phyloP scores from a whole-genome alignment of 306 rosid species.

The Benincasa hispida region DNA sequence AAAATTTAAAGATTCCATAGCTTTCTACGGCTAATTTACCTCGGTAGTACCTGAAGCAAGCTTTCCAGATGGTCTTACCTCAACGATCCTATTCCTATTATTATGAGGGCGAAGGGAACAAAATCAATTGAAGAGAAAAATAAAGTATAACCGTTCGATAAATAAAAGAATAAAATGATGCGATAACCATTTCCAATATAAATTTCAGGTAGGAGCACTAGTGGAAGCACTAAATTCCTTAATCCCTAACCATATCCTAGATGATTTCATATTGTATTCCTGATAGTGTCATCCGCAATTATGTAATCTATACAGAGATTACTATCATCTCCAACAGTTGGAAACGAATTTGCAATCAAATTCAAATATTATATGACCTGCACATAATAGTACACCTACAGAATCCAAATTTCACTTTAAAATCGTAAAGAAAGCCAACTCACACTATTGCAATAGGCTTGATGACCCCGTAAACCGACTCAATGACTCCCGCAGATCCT shows the following conservation, averaged over 20 bases:
- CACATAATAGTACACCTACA: neutral
- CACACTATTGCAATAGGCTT: conserved; percentile 70
- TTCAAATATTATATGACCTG: neutral
- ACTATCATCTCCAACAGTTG: neutral
- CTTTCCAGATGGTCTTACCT: conserved; percentile 72
- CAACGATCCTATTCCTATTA: conserved; percentile 63
- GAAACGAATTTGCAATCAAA: neutral
- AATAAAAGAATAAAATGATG: neutral
- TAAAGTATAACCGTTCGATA: neutral
- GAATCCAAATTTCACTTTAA: neutral
- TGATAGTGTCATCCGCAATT: neutral
- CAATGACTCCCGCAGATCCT: conserved; percentile 82
- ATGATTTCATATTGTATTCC: neutral
- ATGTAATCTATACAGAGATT: neutral
- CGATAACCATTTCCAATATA: neutral
- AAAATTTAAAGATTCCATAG: neutral
- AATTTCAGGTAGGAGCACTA: neutral
- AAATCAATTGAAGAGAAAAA: neutral
- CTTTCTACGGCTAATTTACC: conserved; percentile 30
- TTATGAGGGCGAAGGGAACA: conserved; percentile 13
- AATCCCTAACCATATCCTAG: neutral
- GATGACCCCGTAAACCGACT: conserved; percentile 65
- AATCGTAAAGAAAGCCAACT: conserved; percentile 17
- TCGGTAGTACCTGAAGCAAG: conserved; percentile 67
- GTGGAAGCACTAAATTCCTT: neutral